A percentile compares a stretch with the other conserved stretches of the same genome.
phyloP scores from a whole-genome alignment of 345 rosid species.

The Ceriops zippeliana region DNA sequence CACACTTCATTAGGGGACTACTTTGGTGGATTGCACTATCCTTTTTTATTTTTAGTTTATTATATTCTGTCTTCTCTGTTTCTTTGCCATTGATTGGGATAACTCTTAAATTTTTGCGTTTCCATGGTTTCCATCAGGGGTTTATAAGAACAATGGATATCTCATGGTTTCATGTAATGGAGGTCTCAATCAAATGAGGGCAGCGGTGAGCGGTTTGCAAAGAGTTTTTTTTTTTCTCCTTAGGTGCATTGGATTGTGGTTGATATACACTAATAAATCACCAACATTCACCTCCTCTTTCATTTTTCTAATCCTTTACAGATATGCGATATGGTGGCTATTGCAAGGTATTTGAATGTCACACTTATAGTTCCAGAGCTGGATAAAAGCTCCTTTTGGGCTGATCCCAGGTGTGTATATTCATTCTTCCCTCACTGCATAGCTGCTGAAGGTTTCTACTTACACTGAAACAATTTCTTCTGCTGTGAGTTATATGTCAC shows the following conservation, averaged over 20 bases:
- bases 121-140: conserved; percentile 45
- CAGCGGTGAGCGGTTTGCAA: conserved; percentile 54
- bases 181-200: conserved; percentile 93
- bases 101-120: neutral
- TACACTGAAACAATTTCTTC: neutral
- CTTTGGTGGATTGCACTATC: too few relatives aligned
- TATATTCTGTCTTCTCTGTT: neutral
- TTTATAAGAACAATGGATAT: conserved; percentile 91
- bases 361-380: conserved; percentile 88
- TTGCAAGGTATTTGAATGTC: conserved; percentile 77
- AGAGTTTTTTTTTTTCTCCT: neutral
- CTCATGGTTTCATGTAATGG: conserved; percentile 93
- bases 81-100: neutral
- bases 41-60: neutral
- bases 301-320: conserved; percentile 20
- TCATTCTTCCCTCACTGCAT: neutral
- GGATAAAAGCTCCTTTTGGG: conserved; percentile 85
- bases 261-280: too few relatives aligned
- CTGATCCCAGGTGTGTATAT: conserved; percentile 69
- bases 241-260: neutral
- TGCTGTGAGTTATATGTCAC: neutral
- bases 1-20: too few relatives aligned
- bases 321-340: conserved; percentile 91
- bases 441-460: neutral
- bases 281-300: neutral